Percentiles rank a stretch among this genome's conserved stretches.
Conservation (phyloP, 768 basidiomycete genomes). For the Nevesoporus exiguus region DNA sequence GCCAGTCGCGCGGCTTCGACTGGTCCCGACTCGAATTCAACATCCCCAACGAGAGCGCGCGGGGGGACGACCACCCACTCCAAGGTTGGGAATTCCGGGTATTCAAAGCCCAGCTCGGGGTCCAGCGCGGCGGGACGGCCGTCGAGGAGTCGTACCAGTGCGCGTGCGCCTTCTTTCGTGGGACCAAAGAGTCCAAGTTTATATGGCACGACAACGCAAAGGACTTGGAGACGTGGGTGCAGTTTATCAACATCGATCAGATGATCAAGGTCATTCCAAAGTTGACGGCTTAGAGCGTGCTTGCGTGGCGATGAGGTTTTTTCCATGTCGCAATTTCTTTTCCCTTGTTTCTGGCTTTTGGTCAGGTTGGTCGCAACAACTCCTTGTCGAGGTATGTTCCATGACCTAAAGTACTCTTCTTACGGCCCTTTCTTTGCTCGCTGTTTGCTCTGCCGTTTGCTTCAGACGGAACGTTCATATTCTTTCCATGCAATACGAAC, state of each 20-base stretch:
- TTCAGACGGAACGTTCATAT: background rate
- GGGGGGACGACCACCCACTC: conserved; percentile 65
- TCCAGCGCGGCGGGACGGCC: conserved; percentile 49
- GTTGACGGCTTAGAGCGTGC: conserved; percentile 48
- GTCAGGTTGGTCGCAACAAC: no score
- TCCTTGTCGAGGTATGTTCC: conserved; percentile 3
- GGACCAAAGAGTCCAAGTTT: conserved; percentile 60
- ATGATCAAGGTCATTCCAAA: conserved; percentile 78
- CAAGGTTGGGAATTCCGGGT: conserved; percentile 86
- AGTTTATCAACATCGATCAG: conserved; percentile 81
- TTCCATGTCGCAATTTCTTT: no score
- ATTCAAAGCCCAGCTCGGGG: conserved; percentile 70
- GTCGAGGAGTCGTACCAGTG: conserved; percentile 74
- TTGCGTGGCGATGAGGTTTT: no score
- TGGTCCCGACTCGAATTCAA: conserved; percentile 81
- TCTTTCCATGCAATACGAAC: conserved; percentile 3
- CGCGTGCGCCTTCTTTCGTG: conserved; percentile 73
- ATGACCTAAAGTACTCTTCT: background rate
- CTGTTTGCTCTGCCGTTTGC: background rate
- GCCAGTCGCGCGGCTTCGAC: conserved; percentile 78
- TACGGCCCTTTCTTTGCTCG: no score
- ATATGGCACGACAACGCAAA: conserved; percentile 67
- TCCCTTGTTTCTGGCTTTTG: background rate
- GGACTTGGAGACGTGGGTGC: conserved; percentile 75
- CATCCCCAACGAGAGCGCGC: conserved; percentile 57